Conservation (phyloP, 208 protist species). For the Naegleria fowleri region DNA sequence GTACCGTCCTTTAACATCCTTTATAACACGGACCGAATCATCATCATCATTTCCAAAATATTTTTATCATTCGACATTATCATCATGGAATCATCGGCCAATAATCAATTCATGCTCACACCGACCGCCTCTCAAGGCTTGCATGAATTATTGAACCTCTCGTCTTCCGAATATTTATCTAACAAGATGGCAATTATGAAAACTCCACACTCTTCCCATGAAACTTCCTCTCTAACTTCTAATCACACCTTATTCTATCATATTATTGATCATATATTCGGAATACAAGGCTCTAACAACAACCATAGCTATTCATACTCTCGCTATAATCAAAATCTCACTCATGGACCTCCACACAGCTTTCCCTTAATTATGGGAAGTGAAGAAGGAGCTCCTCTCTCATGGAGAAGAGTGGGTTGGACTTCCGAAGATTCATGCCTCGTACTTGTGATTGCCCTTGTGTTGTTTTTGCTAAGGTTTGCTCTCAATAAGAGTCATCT, state of each 20-base stretch:
- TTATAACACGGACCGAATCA: too few species aligned
- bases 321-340: not conserved
- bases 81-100: too few species aligned
- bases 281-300: not conserved
- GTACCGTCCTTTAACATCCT: too few species aligned
- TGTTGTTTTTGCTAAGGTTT: not conserved
- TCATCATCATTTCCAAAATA: too few species aligned
- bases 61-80: too few species aligned
- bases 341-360: not conserved
- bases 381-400: not conserved
- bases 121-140: too few species aligned
- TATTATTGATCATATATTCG: not conserved
- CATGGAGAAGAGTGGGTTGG: not conserved
- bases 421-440: not conserved
- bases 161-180: too few species aligned
- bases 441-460: not conserved
- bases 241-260: not conserved
- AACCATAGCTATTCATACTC: not conserved
- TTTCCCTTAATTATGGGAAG: not conserved
- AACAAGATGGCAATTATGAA: too few species aligned
- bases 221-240: not conserved
- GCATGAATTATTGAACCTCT: too few species aligned
- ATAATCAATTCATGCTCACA: too few species aligned
- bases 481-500: not conserved
- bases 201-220: too few species aligned